Base-by-base conservation (phyloP, 495 filamentous ascomycete species). In the Annulohypoxylon moriforme region DNA sequence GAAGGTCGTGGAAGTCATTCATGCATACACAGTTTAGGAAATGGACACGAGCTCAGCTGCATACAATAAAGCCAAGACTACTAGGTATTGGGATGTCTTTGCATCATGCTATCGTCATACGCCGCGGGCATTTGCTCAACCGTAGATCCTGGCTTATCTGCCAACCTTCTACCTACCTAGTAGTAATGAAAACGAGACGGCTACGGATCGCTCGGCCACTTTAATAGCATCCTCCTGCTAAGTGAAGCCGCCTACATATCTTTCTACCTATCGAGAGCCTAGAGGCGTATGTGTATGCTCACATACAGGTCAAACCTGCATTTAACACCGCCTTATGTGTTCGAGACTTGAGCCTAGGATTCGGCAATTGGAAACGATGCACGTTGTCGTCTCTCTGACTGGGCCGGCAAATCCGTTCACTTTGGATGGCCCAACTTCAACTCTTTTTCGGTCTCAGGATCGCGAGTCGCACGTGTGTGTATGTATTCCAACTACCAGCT, bases 61-160 rank as follows among this genome's bases (percentile, higher is more conserved):
- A 44, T 33, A 49, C n/a, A 60, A 14, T 31, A 13, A 38, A 59
- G 58, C 64, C 49, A 68, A 60, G 64, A 50, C 24, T 27, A 31
- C 38, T 20, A 2, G 13, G 13, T 27, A 31, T 47, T 20, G 3
- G 13, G 13, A 44, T 33, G 27, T 55, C 20, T 34, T 72, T 46
- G 18, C 64, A 64, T 68, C 64, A 68, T 50, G 60, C 16, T n/a
- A 49, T 67, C 70, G 70, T 73, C 70, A 73, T 73, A 67, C 57
- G 46, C n/a, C n/a, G n/a, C n/a, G n/a, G n/a, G n/a, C 11, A 44
- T 36, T 25, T 22, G 11, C 20, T 8, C 8, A 57, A 56, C 14
- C n/a, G n/a, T n/a, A n/a, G n/a, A n/a, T n/a, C 50, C 47, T 64
- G n/a, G 50, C 50, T 50, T 56, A 56, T 58, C 62, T 65, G 11